Base-by-base conservation (phyloP, 306 rosid genomes). In the Rubus idaeus region DNA sequence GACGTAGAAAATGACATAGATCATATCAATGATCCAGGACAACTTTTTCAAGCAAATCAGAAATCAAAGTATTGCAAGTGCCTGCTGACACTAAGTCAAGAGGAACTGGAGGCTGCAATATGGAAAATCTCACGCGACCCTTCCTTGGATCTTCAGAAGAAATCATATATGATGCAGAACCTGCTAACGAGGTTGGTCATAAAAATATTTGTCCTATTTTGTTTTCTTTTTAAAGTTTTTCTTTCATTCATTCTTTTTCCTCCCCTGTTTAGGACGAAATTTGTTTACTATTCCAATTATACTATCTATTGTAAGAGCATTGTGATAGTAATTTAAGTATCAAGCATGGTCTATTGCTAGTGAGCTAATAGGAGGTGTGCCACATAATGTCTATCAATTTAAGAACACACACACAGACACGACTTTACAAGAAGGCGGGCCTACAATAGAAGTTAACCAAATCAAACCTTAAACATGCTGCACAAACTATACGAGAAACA, bases 131-230 rank as follows among this genome's bases (percentile, higher is more conserved):
- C 88, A 49, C 82, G 88, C 11, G 96, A 95, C 83, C 79, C 97
- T 75, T 87, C 89, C 82, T 79, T 95, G 68, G 95, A 92, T 77
- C 80, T 84, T 58, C 87, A 82, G 80, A 82, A 82, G 57, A 92
- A 92, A 86, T 81, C 98, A 23, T 78, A 71, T 66, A 84, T 95
- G 80, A 88, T 95, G 75, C 98, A 95, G 87, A 90, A 81, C 74
- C 85, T 95, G 74, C 84, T 87, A 39, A 87, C 85, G 83, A 90
- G 98, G 98, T 95, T 79, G 77, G 93, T 86, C 68, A 57, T 78
- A 47, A 77, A 45, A 67, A 16, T 64, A 10, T 65, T 10, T 47
- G 30, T 77, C 56, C 82, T 30, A 10, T 37, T 37, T 39, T 20
- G 0, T 40, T 77, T 55, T 42, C 39, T 20, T 66, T 26, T 64